These are phyloP conservation scores for Saccharomycopsis hybrid DNA, from an alignment of 1,139 yeast species.

Conservation along the genomic window DNA sequence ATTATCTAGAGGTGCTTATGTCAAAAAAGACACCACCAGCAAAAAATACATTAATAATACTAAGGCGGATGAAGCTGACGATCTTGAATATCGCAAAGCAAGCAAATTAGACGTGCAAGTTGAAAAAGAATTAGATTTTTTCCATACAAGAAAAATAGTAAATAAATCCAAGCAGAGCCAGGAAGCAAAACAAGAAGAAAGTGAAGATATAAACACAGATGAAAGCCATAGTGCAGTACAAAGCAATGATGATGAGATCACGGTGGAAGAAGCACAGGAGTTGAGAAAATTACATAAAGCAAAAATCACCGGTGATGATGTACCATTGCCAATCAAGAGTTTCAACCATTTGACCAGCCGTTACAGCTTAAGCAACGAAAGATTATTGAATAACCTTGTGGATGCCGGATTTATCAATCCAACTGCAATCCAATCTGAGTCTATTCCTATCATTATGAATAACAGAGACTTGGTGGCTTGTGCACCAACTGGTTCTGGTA, in stretches of 20 bases:
- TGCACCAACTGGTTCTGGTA: constrained; percentile 95
- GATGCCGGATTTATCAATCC: constrained; percentile 74
- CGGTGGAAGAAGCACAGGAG: constrained; percentile 48
- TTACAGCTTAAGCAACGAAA: constrained; percentile 52
- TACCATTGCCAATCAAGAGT: constrained; percentile 84
- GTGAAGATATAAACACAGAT: constrained; percentile 13
- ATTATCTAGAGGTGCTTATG: constrained; percentile 75
- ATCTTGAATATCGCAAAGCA: constrained; percentile 30
- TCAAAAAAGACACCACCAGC: constrained; percentile 36
- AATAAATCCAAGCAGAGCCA: constrained; percentile 14
- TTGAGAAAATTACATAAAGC: constrained; percentile 52
- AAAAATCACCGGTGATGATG: constrained; percentile 64
- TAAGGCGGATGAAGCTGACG: constrained; percentile 17
- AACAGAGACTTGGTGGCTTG: constrained; percentile 74
- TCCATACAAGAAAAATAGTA: constrained; percentile 40
- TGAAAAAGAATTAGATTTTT: constrained; percentile 64
- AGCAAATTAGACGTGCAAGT: constrained; percentile 39
- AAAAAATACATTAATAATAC: constrained; percentile 24
- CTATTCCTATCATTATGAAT: constrained; percentile 62
- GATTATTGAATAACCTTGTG: constrained; percentile 58
- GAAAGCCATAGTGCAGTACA: constrained; percentile 1
- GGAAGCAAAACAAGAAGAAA: constrained; percentile 22
- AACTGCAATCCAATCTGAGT: constrained; percentile 86
- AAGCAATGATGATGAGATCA: not conserved
- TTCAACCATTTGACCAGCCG: constrained; percentile 72